Base-by-base conservation (phyloP, 352 stramenopile genomes). In the Phytophthora gonapodyides region DNA sequence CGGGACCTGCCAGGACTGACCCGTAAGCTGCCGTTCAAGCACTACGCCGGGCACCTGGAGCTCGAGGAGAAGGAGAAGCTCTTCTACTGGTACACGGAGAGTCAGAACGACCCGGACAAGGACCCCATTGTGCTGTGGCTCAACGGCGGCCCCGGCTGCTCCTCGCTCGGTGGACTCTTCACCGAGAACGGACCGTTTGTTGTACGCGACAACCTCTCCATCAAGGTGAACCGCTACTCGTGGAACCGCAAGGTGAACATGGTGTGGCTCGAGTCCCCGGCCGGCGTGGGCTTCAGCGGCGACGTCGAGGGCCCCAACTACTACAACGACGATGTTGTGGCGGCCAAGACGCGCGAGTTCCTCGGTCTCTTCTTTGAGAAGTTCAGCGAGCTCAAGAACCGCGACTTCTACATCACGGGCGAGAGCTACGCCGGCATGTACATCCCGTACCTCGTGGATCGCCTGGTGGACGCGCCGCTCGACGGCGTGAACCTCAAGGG, bases 401-500 rank as follows among this genome's bases (percentile, higher is more conserved):
- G 85, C 41, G 69, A 88, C 15, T 92, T 94, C 60, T 95, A 89
- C 73, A 88, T 95, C 44, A 88, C 85, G 8, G 86, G 86, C 11
- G 86, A 95, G 57, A 90, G 77, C 38, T 95, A 95, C 65, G 86
- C 87, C 3, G 91, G 90, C 0, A 91, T 97, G 71, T 97, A 98
- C 81, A 93, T 97, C 54, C 89, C 90, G 31, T 96, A 79, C 59
- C 66, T 97, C 0, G 83, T 95, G 6, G 64, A 93, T 42, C 58
- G 82, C 17, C 63, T 97, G 27, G 76, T 97, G 7, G 69, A 80
- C 19, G 71, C 77, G 35, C 84, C 83, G 16, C 78, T 91, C 33
- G 35, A 68, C 21, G 74, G 64, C n/a, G 82, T 95, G 6, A 90
- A 90, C 53, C 66, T 95, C 36, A 71, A 80, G 36, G 87, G 87